Conservation (phyloP, 2,329 filamentous ascomycete genomes). For the Chlorencoelia australis region DNA sequence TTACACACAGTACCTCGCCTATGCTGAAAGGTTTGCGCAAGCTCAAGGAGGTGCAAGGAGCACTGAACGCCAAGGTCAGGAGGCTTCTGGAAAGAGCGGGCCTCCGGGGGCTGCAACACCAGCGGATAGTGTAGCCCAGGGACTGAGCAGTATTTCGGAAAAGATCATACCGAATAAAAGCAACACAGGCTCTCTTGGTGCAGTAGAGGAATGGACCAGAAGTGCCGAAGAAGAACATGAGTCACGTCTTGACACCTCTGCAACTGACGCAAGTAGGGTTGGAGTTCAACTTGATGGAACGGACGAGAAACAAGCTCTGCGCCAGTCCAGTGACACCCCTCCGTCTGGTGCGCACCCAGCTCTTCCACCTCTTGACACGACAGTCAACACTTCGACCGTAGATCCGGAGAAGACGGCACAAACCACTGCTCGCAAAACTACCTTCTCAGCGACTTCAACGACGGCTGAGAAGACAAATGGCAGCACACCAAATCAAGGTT, state of each 20-base stretch:
- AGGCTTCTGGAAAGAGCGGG: constrained; percentile 23
- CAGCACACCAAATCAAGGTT: constrained; percentile 26
- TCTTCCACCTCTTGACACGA: constrained; percentile 23
- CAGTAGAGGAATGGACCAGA: constrained; percentile 22
- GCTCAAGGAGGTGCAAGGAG: constrained; percentile 28
- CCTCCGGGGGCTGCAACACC: constrained; percentile 18
- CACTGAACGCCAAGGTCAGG: constrained; percentile 23
- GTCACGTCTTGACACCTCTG: constrained; percentile 11
- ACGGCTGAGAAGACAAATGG: constrained; percentile 11
- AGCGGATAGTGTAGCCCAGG: constrained; percentile 10
- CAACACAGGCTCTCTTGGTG: constrained; percentile 13
- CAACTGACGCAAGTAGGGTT: constrained; percentile 9
- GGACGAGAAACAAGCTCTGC: constrained; percentile 18
- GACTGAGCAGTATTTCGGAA: constrained; percentile 16
- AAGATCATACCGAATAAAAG: constrained; percentile 15
- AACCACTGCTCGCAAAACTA: constrained; percentile 41
- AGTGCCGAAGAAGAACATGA: constrained; percentile 16
- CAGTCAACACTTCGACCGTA: constrained; percentile 14
- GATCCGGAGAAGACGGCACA: constrained; percentile 20
- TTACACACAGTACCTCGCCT: constrained; percentile 52
- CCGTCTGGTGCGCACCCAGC: constrained; percentile 37
- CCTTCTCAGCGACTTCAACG: constrained; percentile 37
- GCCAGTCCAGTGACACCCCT: constrained; percentile 32
- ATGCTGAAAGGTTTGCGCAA: constrained; percentile 61
- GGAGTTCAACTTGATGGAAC: constrained; percentile 16